Evolutionary conservation across 2,329 filamentous ascomycete genomes (phyloP), one percentile per base, ranked within the genome.

Genomic region (Aspergillus fischeri): DNA sequence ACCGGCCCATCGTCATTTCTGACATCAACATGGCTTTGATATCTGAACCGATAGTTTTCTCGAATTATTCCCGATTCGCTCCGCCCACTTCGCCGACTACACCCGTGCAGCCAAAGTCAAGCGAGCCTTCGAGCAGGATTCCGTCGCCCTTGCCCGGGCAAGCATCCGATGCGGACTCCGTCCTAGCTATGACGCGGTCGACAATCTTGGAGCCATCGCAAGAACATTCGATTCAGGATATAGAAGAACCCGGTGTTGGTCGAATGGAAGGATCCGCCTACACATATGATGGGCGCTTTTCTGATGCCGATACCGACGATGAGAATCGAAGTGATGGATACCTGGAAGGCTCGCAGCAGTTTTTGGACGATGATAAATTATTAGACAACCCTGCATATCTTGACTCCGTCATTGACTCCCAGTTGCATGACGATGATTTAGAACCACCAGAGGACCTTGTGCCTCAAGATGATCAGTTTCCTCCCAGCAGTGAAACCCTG

Each of bases 41-140:
- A 20, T 80, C 79, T 3, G 78, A 81, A 58, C 72, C 77, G 3
- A 71, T 74, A 3, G 75, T 78, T n/a, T 81, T 82, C 52, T 74
- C 76, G 3, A 77, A 75, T 25, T 74, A 78, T 61, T 71, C 76
- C 45, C 68, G 70, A 4, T 77, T 77, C 38, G 64, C 65, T 4
- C 57, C 62, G 8, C 72, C 69, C 41, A 56, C 64, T 3, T 74
- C 69, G 10, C 70, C 73, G 10, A 65, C 70, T 21, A 70, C 69
- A 28, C 69, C 70, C 10, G 67, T 70, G 59, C 70, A 68, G 9
- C 70, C 71, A 14, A 73, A 71, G 50, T 61, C 58, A n/a, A 71
- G 67, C 51, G 66, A 67, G 27, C 57, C 65, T 21, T 64, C 68
- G 5, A 70, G 67, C 53, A 65, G 65, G 55, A 58, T 64, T 8